Evolutionary conservation across 768 basidiomycete genomes (phyloP), one percentile per base, ranked within the genome.

Genomic region (Chalciporus sphaerocephalus): DNA sequence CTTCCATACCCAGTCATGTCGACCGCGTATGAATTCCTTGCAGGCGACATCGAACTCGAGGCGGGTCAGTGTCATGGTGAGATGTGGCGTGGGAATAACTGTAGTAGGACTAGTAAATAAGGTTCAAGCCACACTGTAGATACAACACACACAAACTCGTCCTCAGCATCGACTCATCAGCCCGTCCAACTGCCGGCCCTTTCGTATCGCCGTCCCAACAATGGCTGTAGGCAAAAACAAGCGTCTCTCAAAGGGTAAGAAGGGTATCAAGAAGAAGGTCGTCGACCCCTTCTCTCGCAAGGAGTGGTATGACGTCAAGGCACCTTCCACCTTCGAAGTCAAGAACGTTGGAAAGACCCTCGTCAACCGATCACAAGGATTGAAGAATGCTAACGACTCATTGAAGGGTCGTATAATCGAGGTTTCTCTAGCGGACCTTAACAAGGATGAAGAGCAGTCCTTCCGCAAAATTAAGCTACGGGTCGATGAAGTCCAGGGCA

Each of bases 241-340:
- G 76, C 85, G 92, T 68, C 81, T 94, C 59, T 93, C 92, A 40
- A 96, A 96, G 77, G 92, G 92, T 62, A 94, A 94, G 82, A 94
- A 94, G 78, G 92, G 92, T 69, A 85, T 97, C 79, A 99, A 99
- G 92, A 99, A 98, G 79, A 96, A 98, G 85, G 93, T 96, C 69
- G 92, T 99, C 53, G 96, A 99, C 81, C 93, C 96, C 54, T 96
- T 99, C 87, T 86, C 95, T 56, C 86, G 96, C 78, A 99, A 99
- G 76, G 95, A 98, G 60, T 98, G 96, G 96, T 99, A 92, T 72
- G 94, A 98, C 69, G 86, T 99, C 72, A 97, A 96, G 73, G 94
- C 94, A 1, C 96, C 96, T 40, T 93, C 92, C 52, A 92, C 90
- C 71, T 99, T 99, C 70, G 96, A 99, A 71, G 81, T 85, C 57